These are phyloP conservation scores for Phytophthora uliginosa DNA, from an alignment of 352 stramenopile species.

Conservation along the genomic window DNA sequence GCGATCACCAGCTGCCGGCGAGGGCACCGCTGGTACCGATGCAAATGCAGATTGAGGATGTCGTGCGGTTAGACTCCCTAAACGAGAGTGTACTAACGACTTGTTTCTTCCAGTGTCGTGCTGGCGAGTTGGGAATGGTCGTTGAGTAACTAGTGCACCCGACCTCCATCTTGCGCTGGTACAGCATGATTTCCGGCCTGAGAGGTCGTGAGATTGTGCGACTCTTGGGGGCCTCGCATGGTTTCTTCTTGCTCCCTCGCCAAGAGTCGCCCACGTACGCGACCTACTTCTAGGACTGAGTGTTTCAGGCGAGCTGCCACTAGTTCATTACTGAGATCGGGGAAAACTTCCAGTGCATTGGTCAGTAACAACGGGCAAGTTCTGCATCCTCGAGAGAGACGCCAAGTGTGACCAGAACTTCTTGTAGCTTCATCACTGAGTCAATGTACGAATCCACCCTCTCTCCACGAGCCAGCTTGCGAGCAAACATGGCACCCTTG, in stretches of 20 bases:
- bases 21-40: no score
- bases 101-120: no score
- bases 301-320: conserved; percentile 2
- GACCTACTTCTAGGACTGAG: not conserved
- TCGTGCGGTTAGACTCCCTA: not conserved
- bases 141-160: no score
- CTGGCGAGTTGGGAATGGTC: no score
- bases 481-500: conserved; percentile 5
- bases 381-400: conserved; percentile 4
- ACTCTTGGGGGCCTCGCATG: not conserved
- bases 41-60: no score
- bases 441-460: conserved; percentile 11
- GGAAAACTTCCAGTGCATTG: conserved; percentile 7
- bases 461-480: conserved; percentile 2
- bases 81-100: no score
- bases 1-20: no score
- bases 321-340: conserved; percentile 11
- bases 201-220: no score
- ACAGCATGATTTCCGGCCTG: no score
- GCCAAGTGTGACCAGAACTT: conserved; percentile 11
- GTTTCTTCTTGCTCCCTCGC: conserved; percentile 11
- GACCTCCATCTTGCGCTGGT: no score
- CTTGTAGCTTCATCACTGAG: conserved; percentile 4
- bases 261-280: not conserved
- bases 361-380: conserved; percentile 3